Evolutionary conservation across 225 moss, liverwort and hornwort genomes (phyloP).

Genomic region (Rhytidiadelphus loreus): DNA sequence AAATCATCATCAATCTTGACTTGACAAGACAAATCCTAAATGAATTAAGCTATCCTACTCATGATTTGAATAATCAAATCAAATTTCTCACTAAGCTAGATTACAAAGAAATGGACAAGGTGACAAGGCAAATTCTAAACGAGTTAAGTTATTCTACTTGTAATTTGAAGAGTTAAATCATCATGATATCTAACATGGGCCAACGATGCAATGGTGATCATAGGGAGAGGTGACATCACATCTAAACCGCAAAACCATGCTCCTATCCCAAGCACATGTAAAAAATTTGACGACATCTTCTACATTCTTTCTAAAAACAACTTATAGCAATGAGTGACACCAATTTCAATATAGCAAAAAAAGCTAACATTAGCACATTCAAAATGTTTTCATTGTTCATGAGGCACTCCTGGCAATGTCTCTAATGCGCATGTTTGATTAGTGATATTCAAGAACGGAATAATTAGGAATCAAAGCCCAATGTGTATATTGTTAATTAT

Average conservation of each 20-base stretch:
- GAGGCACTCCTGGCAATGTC: neutral
- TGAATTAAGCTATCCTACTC: neutral
- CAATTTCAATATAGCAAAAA: neutral
- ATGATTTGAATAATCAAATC: neutral
- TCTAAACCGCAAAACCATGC: neutral
- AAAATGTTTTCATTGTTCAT: neutral
- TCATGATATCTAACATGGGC: no score
- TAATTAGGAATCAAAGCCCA: neutral
- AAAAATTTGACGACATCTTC: neutral
- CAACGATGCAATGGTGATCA: no score
- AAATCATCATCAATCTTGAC: neutral
- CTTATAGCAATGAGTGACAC: neutral
- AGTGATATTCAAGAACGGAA: neutral
- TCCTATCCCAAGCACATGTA: rapidly evolving
- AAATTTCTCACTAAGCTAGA: no score
- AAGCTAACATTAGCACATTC: neutral
- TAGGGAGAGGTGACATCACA: rapidly evolving
- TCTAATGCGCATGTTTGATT: neutral
- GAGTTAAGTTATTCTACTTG: no score
- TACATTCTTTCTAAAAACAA: neutral
- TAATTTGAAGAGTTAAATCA: no score
- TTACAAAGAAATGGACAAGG: no score
- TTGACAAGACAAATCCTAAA: neutral
- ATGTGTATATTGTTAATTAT: neutral
- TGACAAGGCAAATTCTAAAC: no score